A percentile compares a stretch with the other conserved stretches of the same genome.
phyloP scores from a whole-genome alignment of 2,329 filamentous ascomycete species.

The Aspergillus spinulosporus region DNA sequence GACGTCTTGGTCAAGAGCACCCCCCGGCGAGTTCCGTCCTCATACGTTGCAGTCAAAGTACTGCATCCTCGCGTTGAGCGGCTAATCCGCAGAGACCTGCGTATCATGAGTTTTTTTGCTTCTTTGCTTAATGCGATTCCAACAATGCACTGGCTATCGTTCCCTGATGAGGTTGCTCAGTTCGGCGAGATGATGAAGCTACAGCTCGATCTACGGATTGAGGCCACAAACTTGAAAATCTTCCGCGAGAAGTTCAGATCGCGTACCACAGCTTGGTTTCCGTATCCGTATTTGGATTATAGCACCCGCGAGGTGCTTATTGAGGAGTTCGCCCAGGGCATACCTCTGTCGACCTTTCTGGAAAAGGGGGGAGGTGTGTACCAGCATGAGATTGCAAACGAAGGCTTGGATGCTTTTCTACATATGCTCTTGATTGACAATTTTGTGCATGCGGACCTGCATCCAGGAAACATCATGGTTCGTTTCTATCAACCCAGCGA shows the following conservation, averaged over 20 bases:
- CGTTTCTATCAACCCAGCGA: conserved; percentile 87
- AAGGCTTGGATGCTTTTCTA: conserved; percentile 91
- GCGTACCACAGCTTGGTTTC: conserved; percentile 92
- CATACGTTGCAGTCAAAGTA: conserved; percentile 93
- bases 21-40: conserved; percentile 81
- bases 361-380: conserved; percentile 90
- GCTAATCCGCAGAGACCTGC: conserved; percentile 82
- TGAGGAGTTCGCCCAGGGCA: conserved; percentile 93
- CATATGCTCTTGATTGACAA: conserved; percentile 97
- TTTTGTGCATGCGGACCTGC: conserved; percentile 93
- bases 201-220: conserved; percentile 93
- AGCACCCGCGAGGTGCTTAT: conserved; percentile 89
- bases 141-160: conserved; percentile 94
- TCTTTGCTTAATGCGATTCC: conserved; percentile 79
- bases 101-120: conserved; percentile 94
- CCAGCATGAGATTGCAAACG: conserved; percentile 89
- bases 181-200: conserved; percentile 99
- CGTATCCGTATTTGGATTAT: conserved; percentile 88
- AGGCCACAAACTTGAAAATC: conserved; percentile 80
- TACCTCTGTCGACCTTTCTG: conserved; percentile 85
- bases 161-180: conserved; percentile 89
- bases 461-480: conserved; percentile 99
- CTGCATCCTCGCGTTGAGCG: conserved; percentile 89
- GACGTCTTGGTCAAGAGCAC: conserved; percentile 83
- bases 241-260: conserved; percentile 91